Evolutionary conservation across 2,329 filamentous ascomycete species (phyloP), one percentile per base, ranked within the genome.

Genomic region (Exophiala sp.): DNA sequence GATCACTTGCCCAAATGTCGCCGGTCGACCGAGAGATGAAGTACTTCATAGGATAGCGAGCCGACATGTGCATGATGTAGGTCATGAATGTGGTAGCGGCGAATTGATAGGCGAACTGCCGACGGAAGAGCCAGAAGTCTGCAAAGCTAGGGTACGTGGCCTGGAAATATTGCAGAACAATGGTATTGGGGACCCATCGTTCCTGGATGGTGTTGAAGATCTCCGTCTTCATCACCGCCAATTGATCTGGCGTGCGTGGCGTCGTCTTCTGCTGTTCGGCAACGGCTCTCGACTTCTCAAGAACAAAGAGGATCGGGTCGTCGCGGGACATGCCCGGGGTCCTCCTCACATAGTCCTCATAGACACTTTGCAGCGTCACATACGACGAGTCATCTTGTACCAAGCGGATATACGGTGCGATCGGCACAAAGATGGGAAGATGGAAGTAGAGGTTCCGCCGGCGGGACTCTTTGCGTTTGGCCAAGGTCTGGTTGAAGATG

Each of bases 111-210:
- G 88, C 86, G 71, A 98, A 95, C 59, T 95, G 90, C 52, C 90
- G 84, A 52, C 93, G 86, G 87, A 99, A 99, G 50, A 98, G 80
- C 89, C 91, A 98, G 75, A 97, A 96, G 63, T 96, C 90, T 39
- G 86, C 81, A 68, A 88, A 98, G 56, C 87, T 85, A 23, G 89
- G 86, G 70, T 93, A 97, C 3, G 83, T 86, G 58, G 79, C 76
- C 65, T 90, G 86, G 79, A 96, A 96, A 73, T 91, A 96, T 58
- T 95, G 82, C 46, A 95, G 78, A 18, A 85, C 83, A 52, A 97
- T 74, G 2, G 81, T 88, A 52, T 83, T 83, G 4, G 89, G 86
- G 48, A 96, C 90, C 79, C 85, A 94, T 66, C 90, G 91, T 66
- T 94, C 86, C 68, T 96, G 90, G 58, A 99, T 94, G 1, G 91